These are phyloP conservation scores for Yarrowia sp. DNA, from an alignment of 805 yeast genomes.

Conservation along the genomic window DNA sequence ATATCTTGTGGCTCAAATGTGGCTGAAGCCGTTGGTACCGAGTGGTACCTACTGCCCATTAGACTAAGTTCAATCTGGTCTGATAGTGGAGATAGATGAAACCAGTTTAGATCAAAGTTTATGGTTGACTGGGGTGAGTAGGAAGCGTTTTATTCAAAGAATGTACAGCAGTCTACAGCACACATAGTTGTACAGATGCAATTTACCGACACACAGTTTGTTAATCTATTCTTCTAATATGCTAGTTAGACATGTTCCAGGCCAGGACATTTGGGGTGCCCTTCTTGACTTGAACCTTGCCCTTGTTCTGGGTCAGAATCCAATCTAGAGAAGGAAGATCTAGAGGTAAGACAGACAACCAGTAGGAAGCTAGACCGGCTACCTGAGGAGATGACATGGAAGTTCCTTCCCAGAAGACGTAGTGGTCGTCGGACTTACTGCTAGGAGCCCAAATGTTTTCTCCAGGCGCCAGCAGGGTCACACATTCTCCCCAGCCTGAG, in stretches of 20 bases:
- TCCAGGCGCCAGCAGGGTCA: constrained; percentile 4
- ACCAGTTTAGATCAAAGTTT: constrained; percentile 27
- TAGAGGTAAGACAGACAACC: constrained; percentile 5
- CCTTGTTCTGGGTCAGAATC: constrained; percentile 7
- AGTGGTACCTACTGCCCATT: no score
- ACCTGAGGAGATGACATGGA: constrained; percentile 16
- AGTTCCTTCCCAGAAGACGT: background rate
- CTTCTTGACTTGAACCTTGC: background rate
- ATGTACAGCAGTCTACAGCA: no score
- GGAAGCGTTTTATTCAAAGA: no score
- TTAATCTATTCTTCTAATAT: background rate
- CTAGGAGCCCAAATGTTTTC: constrained; percentile 2
- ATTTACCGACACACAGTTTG: no score
- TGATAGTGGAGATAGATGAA: constrained; percentile 12
- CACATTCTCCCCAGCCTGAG: constrained; percentile 15
- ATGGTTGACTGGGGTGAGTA: background rate
- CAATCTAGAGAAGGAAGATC: constrained; percentile 1
- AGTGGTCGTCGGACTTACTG: background rate
- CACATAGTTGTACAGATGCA: no score
- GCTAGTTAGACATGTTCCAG: background rate
- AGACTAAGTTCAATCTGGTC: constrained; percentile 5
- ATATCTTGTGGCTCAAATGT: background rate
- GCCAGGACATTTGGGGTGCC: constrained; percentile 2
- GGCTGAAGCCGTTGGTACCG: no score
- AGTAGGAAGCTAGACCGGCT: constrained; percentile 5